Base-by-base conservation (phyloP, 208 protist genomes). In the Acanthamoeba sp. region DNA sequence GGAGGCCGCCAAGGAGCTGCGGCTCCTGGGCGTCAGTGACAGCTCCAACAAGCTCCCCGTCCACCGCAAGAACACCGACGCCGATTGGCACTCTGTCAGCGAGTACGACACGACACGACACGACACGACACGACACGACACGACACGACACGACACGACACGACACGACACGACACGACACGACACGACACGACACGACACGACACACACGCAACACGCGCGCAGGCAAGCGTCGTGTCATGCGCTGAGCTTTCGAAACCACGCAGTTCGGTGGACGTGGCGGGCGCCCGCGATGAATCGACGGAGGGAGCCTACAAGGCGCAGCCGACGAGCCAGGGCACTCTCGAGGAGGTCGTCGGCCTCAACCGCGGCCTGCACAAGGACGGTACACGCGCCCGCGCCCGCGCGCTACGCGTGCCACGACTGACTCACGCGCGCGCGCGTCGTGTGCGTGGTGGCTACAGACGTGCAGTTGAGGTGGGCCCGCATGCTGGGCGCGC, bases 401-500 rank as follows among this genome's bases (percentile, higher is more conserved):
- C n/a, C n/a, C n/a, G n/a, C n/a, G n/a, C n/a, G n/a, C n/a, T n/a
- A n/a, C 32, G 66, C 32, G 2, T 1, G n/a, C 34, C 64, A 18
- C 34, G 6, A 5, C 22, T 36, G 29, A 50, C 22, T 62, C 24
- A 27, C 52, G 12, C 12, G 12, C 45, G 45, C 45, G 45, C 57
- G 27, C 9, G 57, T 29, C 16, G 16, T 29, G 57, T 0, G 57
- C 12, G 34, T 3, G n/a, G n/a, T n/a, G n/a, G n/a, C 0, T 36
- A 38, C 78, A 87, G 78, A 87, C 24, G 78, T 27, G 45, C 38
- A 27, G 36, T 34, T 87, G 48, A 12, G 78, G 4, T 87, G 78
- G 78, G 78, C 78, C 24, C 78, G 78, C n/a, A 87, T 87, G 45
- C 45, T 87, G 40, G 78, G 78, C n/a, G 78, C 78, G 48, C 78